Percentiles rank a stretch among this genome's conserved stretches.
Evolutionary conservation across 1,139 yeast species (phyloP).

Genomic region (Yamadazyma friedrichii): DNA sequence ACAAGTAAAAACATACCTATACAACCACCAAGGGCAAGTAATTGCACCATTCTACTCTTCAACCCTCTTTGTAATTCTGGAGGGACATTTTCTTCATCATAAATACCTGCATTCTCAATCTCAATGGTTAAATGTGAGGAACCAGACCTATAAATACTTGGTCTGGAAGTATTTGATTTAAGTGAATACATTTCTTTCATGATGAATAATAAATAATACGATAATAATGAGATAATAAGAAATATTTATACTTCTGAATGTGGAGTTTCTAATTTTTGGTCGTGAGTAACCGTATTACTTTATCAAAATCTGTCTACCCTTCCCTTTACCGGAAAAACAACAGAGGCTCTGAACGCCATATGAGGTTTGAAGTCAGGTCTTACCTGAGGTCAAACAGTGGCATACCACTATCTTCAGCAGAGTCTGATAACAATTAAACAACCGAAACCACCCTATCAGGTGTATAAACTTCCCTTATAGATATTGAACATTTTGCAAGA

Average conservation of each 20-base stretch:
- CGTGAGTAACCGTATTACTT: no score
- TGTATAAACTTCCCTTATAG: no score
- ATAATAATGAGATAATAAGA: not conserved
- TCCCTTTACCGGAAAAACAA: no score
- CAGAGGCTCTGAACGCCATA: no score
- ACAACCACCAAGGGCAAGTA: slow-evolving; percentile 40
- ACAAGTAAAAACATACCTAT: slow-evolving; percentile 22
- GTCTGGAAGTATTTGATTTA: slow-evolving; percentile 16
- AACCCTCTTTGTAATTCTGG: slow-evolving; percentile 17
- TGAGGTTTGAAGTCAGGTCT: no score
- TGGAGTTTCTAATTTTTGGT: no score
- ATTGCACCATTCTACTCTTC: slow-evolving; percentile 37
- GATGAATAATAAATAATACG: not conserved
- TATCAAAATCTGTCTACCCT: no score
- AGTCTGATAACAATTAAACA: no score
- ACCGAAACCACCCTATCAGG: no score
- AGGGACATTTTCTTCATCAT: slow-evolving; percentile 25
- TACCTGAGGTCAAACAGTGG: no score
- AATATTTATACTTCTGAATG: not conserved
- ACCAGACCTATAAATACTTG: slow-evolving; percentile 18
- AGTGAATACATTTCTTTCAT: slow-evolving; percentile 16
- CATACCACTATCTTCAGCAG: no score
- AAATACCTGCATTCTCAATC: slow-evolving; percentile 32
- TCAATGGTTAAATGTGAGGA: slow-evolving; percentile 28
- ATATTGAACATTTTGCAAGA: no score